Base-by-base conservation (phyloP, 2,329 filamentous ascomycete genomes). In the Phialophora expanda region DNA sequence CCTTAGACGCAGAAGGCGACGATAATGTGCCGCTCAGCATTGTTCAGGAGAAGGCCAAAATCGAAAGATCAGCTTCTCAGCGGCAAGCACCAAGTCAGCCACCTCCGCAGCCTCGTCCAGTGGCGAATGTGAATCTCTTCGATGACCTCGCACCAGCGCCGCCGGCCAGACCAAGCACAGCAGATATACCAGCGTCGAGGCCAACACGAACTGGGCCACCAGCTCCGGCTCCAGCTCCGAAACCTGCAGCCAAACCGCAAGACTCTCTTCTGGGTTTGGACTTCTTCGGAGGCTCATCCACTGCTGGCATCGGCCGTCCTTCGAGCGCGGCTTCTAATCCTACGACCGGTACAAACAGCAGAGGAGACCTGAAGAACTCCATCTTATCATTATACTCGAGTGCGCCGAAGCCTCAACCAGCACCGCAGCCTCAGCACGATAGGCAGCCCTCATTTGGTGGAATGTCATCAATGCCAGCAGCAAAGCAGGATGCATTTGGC, bases 351-450 rank as follows among this genome's bases (percentile, higher is more conserved):
- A 84, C 85, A 12, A 89, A 91, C 72, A 96, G 93, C 54, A 86
- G 95, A 68, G 93, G 94, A 2, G 95, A 99, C 76, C 82, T 99
- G 66, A 99, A 99, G 80, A 94, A 97, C 78, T 98, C 94, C 2
- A 99, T 99, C 67, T 81, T 99, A 56, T 99, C 95, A 7, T 85
- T 99, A 17, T 99, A 99, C 76, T 92, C 93, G 11, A 90, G 92
- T 7, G 87, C 87, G 4, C 90, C 93, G 1, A 90, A 92, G 75
- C 88, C 91, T n/a, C 90, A 91, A 72, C 83, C 87, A 62, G 80
- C 80, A 62, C 75, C 81, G 44, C 76, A 78, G 24, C 76, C 79
- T 24, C 80, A 83, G 32, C 88, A 90, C 75, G 81, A 82, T 41
- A 83, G 85, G 12, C 84, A 84, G 46, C 83, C 84, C 30, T 88